Base-by-base conservation (phyloP, 352 stramenopile species). In the Phytophthora quininea region DNA sequence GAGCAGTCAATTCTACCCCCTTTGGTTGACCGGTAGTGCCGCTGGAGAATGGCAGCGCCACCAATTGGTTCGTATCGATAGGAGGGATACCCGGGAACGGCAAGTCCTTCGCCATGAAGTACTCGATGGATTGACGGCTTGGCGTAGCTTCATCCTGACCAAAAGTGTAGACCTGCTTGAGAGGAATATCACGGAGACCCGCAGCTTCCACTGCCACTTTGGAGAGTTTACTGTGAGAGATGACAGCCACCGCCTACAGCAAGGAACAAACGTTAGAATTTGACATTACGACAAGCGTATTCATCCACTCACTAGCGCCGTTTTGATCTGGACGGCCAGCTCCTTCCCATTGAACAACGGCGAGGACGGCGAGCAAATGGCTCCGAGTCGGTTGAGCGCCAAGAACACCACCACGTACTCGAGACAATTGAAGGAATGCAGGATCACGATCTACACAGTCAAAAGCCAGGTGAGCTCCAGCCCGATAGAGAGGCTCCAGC, bases 11-110 rank as follows among this genome's bases (percentile, higher is more conserved):
- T 76, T 97, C 92, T 12, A 97, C 91, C 10, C 90, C 93, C 65
- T 87, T 98, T 4, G 92, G 89, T 0, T 80, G 58, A 14, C 92
- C 92, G 6, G 94, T 98, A 1, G 93, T 98, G 31, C 94, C 94
- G 49, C 82, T 97, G 12, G 91, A 98, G 67, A 97, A 98, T 3
- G 95, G 95, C 5, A 98, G 49, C 30, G 53, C 58, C 56, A 73
- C 65, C 3, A 73, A 50, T 52, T 73, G 58, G 45, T 64, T 47
- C 19, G 59, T 47, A 35, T 69, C 48, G 32, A 73, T 69, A 3
- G 47, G 54, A 0, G 65, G 65, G 8, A 65, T 52, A 29, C 62
- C 47, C 1, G 59, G 65, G 31, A 73, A 64, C 24, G 59, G 54
- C 43, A 68, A 27, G 10, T 58, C 40, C 37, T 61, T 40, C 8